Conservation (phyloP, 257 asterid species). For the Nicotiana noctiflora region DNA sequence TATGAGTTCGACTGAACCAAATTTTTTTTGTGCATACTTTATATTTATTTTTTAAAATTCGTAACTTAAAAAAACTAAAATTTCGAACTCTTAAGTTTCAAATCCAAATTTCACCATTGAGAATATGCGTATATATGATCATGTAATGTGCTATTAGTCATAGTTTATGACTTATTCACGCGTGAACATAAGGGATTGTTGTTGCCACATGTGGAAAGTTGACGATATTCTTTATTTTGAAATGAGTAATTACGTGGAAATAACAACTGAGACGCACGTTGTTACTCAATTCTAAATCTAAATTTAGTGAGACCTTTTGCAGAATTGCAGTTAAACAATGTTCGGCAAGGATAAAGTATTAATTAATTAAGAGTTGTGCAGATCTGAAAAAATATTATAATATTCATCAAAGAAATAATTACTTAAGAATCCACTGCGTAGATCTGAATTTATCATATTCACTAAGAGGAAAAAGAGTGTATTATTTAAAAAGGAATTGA, state of each 20-base stretch:
- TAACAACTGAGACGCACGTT: neutral
- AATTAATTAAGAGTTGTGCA: neutral
- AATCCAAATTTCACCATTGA: too few species aligned
- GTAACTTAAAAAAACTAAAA: too few species aligned
- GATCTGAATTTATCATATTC: neutral
- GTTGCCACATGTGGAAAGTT: neutral
- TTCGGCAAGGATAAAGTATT: neutral
- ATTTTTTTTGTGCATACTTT: too few species aligned
- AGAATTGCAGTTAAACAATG: neutral
- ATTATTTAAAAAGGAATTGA: too few species aligned
- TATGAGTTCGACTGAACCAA: too few species aligned
- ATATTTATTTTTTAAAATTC: too few species aligned
- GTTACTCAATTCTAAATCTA: neutral
- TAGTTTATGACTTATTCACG: neutral
- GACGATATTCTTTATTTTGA: neutral
- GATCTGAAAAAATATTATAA: neutral
- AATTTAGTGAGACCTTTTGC: neutral
- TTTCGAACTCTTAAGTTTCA: too few species aligned
- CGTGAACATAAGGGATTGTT: neutral
- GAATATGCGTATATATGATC: too few species aligned
- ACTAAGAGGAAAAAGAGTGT: neutral
- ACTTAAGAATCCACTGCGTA: neutral
- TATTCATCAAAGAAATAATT: neutral
- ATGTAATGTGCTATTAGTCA: neutral
- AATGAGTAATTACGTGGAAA: neutral